Base-by-base conservation (phyloP, 1,284 basidiomycete genomes). In the Ceratobasidium sp. region DNA sequence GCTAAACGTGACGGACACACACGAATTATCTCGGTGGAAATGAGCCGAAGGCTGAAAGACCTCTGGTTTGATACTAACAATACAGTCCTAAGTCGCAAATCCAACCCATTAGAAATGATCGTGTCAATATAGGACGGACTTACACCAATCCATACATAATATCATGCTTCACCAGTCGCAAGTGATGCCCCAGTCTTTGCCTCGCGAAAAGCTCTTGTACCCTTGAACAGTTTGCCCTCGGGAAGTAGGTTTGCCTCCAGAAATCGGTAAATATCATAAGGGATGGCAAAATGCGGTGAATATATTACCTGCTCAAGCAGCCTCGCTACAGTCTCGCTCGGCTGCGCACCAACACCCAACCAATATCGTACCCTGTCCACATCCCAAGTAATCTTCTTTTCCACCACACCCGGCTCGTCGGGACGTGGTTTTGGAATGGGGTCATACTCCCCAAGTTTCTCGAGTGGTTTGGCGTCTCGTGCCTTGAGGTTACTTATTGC, bases 321-420 rank as follows among this genome's bases (percentile, higher is more conserved):
- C 77, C 86, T 90, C 34, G 92, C 88, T 2, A 93, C 93, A 5
- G 90, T 86, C 76, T 89, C 89, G 58, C 89, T 92, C 0, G 96
- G 96, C 76, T 89, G 83, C 39, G 96, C 96, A 1, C 95, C 96
- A 28, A 92, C 87, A 36, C 84, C 84, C 36, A 98, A 81, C 96
- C 96, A 98, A 79, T 95, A 94, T 73, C 85, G 86, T 81, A 98
- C 94, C 79, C 96, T 88, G 75, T 93, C 89, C 52, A 91, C 89
- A 81, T 94, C 94, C 95, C 94, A 97, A 79, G 92, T 88, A 67
- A 98, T 84, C 28, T 88, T 88, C 82, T 96, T 97, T 78, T 85
- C 83, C 76, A 62, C n/a, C 60, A 72, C 23, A 76, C 77, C 60
- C 75, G 75, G 32, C 30, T 62, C 67, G 30, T 76, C 74, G n/a